Evolutionary conservation across 1,284 basidiomycete genomes (phyloP).

Genomic region (Sporisorium scitamineum): DNA sequence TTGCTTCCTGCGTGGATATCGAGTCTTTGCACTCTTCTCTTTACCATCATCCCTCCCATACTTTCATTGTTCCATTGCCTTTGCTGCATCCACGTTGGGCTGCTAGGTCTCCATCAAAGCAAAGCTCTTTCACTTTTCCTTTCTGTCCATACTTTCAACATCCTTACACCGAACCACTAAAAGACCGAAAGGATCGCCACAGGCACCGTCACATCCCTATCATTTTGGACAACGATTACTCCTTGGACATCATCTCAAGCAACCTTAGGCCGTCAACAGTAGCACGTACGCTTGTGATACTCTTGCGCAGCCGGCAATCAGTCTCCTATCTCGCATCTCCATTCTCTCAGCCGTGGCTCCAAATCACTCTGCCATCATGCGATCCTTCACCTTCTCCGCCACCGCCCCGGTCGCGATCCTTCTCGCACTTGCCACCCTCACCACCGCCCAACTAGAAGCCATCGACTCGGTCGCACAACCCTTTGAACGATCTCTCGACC

Average conservation of each 20-base stretch:
- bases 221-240: not conserved
- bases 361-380: too few species aligned
- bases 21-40: not conserved
- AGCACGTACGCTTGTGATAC: not conserved
- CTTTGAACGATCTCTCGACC: conserved; percentile 30
- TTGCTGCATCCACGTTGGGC: not conserved
- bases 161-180: too few species aligned
- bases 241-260: not conserved
- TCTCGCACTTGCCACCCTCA: conserved; percentile 3
- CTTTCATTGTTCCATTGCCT: not conserved
- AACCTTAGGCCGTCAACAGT: not conserved
- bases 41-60: not conserved
- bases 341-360: too few species aligned
- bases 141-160: not conserved
- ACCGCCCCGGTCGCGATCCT: conserved; percentile 1
- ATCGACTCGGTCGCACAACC: conserved; percentile 25
- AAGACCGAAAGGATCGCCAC: not conserved
- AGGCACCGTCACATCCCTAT: not conserved
- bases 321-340: too few species aligned
- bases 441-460: conserved; percentile 17
- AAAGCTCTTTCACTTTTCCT: not conserved
- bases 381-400: conserved; percentile 7
- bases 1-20: not conserved
- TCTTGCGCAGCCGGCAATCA: too few species aligned
- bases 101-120: not conserved